Evolutionary conservation across 352 stramenopile genomes (phyloP).

Genomic region (Globisporangium abappressorium): DNA sequence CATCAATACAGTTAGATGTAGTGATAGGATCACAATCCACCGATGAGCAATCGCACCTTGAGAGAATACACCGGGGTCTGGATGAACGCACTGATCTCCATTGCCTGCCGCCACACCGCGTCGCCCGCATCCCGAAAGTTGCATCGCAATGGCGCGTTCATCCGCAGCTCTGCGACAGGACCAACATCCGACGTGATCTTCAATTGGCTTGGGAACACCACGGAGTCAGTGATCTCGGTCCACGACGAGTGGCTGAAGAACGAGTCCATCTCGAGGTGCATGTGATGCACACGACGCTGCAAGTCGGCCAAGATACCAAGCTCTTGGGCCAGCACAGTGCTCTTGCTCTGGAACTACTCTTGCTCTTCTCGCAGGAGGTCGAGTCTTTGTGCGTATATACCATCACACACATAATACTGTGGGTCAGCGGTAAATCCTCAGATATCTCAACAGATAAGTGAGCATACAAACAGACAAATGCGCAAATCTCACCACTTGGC

Average conservation of each 20-base stretch:
- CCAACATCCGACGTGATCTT: neutral
- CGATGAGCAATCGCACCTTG: neutral
- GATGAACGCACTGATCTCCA: conserved; percentile 8
- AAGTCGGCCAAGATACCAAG: neutral
- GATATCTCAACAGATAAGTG: too few relatives aligned
- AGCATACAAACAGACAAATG: neutral
- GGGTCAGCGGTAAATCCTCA: too few relatives aligned
- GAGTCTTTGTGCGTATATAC: neutral
- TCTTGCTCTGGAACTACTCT: neutral
- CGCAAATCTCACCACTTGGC: conserved; percentile 21
- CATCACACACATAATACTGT: neutral
- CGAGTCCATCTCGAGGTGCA: neutral
- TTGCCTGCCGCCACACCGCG: conserved; percentile 2
- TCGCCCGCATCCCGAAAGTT: conserved; percentile 9
- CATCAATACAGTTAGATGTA: neutral
- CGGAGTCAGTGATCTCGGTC: neutral
- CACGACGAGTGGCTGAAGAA: neutral
- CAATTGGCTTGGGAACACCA: neutral
- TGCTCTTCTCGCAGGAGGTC: conserved; percentile 11
- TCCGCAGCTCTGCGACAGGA: conserved; percentile 3
- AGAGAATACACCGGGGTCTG: neutral
- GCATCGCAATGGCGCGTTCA: neutral
- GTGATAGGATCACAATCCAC: neutral
- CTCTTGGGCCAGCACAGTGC: neutral
- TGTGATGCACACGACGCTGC: neutral